Evolutionary conservation across 106 monocot genomes (phyloP).

Genomic region (Dioscorea dumetorum): DNA sequence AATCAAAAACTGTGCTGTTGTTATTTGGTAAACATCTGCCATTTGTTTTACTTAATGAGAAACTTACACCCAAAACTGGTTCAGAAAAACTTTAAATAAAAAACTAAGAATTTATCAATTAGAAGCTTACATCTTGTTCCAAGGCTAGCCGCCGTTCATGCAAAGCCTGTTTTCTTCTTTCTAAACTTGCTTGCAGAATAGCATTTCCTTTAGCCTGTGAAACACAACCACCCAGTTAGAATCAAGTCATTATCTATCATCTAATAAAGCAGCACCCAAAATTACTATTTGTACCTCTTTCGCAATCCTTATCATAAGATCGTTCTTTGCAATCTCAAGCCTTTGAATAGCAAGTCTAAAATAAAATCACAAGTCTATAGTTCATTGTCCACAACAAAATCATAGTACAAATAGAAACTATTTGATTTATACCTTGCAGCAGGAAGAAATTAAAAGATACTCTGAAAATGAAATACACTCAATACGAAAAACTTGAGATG

Average conservation of each 20-base stretch:
- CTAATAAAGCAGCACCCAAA: not conserved
- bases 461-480: too few species aligned
- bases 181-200: slow-evolving; percentile 94
- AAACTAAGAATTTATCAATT: too few species aligned
- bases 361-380: not conserved
- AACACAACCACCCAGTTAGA: slow-evolving; percentile 3
- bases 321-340: slow-evolving; percentile 95
- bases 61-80: too few species aligned
- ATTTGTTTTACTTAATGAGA: too few species aligned
- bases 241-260: not conserved
- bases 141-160: slow-evolving; percentile 93
- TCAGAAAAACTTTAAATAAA: too few species aligned
- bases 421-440: too few species aligned
- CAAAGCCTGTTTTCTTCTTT: slow-evolving; percentile 98
- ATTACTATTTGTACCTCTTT: slow-evolving; percentile 70
- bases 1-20: too few species aligned
- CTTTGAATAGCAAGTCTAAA: slow-evolving; percentile 96
- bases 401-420: too few species aligned
- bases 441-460: too few species aligned
- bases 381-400: too few species aligned
- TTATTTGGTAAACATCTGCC: too few species aligned
- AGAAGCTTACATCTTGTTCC: slow-evolving; percentile 83
- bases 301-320: slow-evolving; percentile 76
- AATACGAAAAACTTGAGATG: too few species aligned
- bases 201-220: slow-evolving; percentile 98